A percentile compares a stretch with the other conserved stretches of the same genome.
Conservation (phyloP, 2,329 filamentous ascomycete species). For the Apiospora kogelbergensis region DNA sequence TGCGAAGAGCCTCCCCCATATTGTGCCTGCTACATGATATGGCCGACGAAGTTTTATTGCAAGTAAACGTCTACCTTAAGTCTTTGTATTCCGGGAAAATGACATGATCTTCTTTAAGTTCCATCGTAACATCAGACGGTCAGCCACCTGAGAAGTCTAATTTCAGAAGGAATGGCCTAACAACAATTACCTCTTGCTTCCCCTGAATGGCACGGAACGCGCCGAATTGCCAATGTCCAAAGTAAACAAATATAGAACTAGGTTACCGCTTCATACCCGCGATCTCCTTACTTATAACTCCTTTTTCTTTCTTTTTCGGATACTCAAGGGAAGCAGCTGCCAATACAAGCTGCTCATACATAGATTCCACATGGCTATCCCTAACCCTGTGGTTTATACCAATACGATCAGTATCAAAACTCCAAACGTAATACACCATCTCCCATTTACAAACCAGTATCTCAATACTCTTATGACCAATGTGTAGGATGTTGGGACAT, state of each 20-base stretch:
- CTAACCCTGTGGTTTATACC: not conserved
- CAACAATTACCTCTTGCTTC: not conserved
- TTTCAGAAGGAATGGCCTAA: not conserved
- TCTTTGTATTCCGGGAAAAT: not conserved
- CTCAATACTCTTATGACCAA: not conserved
- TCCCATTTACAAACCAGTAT: no score
- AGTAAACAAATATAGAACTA: not conserved
- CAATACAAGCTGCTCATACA: not conserved
- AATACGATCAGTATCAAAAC: not conserved
- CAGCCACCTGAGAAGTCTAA: not conserved
- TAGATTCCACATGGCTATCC: not conserved
- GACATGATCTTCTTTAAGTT: not conserved
- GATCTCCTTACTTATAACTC: not conserved
- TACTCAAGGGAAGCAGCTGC: not conserved
- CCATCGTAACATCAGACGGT: not conserved
- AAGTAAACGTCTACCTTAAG: not conserved
- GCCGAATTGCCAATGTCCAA: not conserved
- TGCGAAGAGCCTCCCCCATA: not conserved
- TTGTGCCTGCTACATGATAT: not conserved
- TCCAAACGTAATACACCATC: not conserved
- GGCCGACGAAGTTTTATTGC: not conserved
- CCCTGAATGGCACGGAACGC: not conserved
- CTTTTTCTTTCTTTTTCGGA: not conserved
- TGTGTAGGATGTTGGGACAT: not conserved
- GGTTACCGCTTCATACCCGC: not conserved